Percentiles rank a stretch among this genome's conserved stretches.
Evolutionary conservation across 805 yeast species (phyloP).

Genomic region (Lipomyces lipofer): DNA sequence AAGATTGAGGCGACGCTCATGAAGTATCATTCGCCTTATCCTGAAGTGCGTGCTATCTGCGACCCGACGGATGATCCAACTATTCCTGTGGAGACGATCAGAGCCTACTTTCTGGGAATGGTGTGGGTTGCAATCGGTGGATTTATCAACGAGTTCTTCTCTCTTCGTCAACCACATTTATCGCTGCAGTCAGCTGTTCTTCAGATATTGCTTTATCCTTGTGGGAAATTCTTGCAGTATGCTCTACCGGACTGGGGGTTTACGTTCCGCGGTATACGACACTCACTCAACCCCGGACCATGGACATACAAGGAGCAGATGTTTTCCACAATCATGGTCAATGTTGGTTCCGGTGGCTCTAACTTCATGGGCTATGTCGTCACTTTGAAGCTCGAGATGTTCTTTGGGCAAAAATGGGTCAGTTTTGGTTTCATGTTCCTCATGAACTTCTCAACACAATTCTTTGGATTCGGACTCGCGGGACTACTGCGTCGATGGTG

Average conservation of each 20-base stretch:
- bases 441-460: conserved; percentile 56
- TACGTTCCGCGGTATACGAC: conserved; percentile 38
- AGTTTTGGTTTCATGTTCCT: conserved; percentile 53
- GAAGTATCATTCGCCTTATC: conserved; percentile 47
- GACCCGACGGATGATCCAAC: conserved; percentile 55
- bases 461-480: conserved; percentile 66
- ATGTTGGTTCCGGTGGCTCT: conserved; percentile 3
- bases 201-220: conserved; percentile 63
- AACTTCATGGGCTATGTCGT: conserved; percentile 2
- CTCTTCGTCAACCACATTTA: conserved; percentile 58
- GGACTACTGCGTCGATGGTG: conserved; percentile 60
- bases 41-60: conserved; percentile 65
- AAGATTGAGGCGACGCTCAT: conserved; percentile 29
- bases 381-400: neutral
- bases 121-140: conserved; percentile 58
- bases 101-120: conserved; percentile 55
- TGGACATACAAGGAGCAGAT: conserved; percentile 62
- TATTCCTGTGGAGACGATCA: conserved; percentile 50
- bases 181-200: conserved; percentile 60
- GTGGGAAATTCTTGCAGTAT: conserved; percentile 45
- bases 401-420: conserved; percentile 8
- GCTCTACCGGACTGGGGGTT: conserved; percentile 15
- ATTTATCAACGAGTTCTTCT: conserved; percentile 55
- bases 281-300: conserved; percentile 57
- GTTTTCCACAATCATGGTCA: conserved; percentile 49